Base-by-base conservation (phyloP, 352 stramenopile species). In the Globisporangium alternatum region DNA sequence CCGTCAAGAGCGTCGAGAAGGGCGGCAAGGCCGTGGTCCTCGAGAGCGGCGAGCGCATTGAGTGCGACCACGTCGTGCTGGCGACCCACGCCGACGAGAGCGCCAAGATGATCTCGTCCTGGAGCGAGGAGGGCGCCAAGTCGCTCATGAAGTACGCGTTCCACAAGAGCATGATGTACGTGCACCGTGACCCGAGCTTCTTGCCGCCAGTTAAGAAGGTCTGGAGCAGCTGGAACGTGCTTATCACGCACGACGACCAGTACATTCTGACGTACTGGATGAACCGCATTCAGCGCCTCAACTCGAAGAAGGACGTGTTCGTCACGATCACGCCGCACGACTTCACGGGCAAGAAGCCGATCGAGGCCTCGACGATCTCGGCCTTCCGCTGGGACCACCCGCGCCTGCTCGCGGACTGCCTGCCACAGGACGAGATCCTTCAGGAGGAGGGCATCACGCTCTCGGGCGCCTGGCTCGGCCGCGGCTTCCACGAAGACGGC, bases 191-290 rank as follows among this genome's bases (percentile, higher is more conserved):
- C 65, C 71, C 82, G 58, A 70, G 67, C 65, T 90, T 95, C 72
- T 62, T 95, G 58, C 81, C 84, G 52, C 75, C 74, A 9, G 83
- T 84, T 56, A 86, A 89, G 69, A 91, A 88, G 65, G 77, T 89
- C 47, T 95, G 86, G 86, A 89, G 77, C 72, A 83, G 69, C 60
- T 95, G 86, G 86, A 95, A 95, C 67, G 86, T 95, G 60, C 77
- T 88, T 64, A 95, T 95, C 69, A 92, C 83, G 39, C 72, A 87
- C 56, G 76, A 88, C 67, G 85, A 95, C 33, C 72, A 91, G 77
- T 95, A 95, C 75, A 78, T 95, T 43, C 56, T 95, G 25, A 95
- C 86, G 56, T 95, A 95, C 78, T 95, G 86, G 86, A 95, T 95
- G 81, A 93, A 95, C 75, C 84, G 86, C 60, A 93, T 95, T 65